Percentiles rank a stretch among this genome's conserved stretches.
phyloP scores from a whole-genome alignment of 192 early-diverging fungal species.

The Backusella sp. region DNA sequence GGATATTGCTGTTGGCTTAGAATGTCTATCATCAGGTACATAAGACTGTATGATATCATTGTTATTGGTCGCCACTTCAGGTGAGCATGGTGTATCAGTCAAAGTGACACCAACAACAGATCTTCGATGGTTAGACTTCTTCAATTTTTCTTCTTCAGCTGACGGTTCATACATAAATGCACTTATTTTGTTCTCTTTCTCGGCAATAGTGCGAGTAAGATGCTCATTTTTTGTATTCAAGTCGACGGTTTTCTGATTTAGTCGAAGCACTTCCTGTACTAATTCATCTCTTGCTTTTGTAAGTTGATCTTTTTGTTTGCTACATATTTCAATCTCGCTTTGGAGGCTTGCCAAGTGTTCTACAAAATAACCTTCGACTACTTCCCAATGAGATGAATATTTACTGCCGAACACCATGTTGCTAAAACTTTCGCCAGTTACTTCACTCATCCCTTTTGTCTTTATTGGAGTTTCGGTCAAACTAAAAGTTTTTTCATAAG shows the following conservation, averaged over 20 bases:
- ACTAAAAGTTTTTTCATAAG: neutral
- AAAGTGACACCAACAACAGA: neutral
- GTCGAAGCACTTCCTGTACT: neutral
- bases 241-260: conserved; percentile 8
- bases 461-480: neutral
- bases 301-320: neutral
- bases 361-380: neutral
- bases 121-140: neutral
- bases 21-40: neutral
- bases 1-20: neutral
- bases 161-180: conserved; percentile 13
- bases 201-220: conserved; percentile 5
- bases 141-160: neutral
- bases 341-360: neutral
- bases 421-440: neutral
- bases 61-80: neutral
- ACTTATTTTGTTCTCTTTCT: conserved; percentile 15
- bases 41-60: conserved; percentile 5
- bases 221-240: neutral
- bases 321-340: neutral
- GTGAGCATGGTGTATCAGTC: neutral
- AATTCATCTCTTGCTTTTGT: conserved; percentile 2
- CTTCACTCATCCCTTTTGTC: neutral
- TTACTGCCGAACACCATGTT: neutral
- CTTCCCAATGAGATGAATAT: neutral